Evolutionary conservation across 2,329 filamentous ascomycete genomes (phyloP), one percentile per base, ranked within the genome.

Genomic region (Rugonectria rugulosa): DNA sequence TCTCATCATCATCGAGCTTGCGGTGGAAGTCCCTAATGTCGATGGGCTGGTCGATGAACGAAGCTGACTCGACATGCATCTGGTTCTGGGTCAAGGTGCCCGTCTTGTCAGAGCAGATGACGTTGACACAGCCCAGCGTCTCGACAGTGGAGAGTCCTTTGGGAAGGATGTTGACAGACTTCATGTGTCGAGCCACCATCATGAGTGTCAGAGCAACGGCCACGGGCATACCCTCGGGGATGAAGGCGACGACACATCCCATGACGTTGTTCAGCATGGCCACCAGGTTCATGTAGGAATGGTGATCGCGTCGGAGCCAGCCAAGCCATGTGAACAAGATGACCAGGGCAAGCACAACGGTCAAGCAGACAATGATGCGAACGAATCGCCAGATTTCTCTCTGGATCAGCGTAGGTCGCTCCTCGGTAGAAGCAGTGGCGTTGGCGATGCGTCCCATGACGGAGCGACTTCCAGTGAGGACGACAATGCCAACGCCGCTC

Each of bases 311-410:
- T 0, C 73, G 66, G 2, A 79, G 62, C 77, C 77, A 79, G 3
- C 68, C 74, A 5, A 69, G 62, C 77, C 77, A 83, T 1, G 78
- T 77, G 38, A 83, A 69, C 3, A 78, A 62, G 17, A 83, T 80
- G 0, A 73, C 36, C 0, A 73, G 63, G 0, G 75, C 76, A 9
- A 79, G 66, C 14, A 72, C 21, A 12, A 78, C 27, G 0, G 76
- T 79, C 41, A 78, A 42, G 45, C 52, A 57, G 15, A 77, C 71
- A 23, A 79, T 78, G 56, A 79, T 78, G 6, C 53, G 59, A 10
- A 79, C 75, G 11, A 80, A 80, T 21, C 76, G 76, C 24, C 63
- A 71, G 27, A 80, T 79, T 60, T 80, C 77, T 4, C 56, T 58
- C 46, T 75, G 77, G 34, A 78, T 77, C 6, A 77, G 66, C 0